Evolutionary conservation across 2,329 filamentous ascomycete genomes (phyloP), one percentile per base, ranked within the genome.

Genomic region (Xylaria arbuscula): DNA sequence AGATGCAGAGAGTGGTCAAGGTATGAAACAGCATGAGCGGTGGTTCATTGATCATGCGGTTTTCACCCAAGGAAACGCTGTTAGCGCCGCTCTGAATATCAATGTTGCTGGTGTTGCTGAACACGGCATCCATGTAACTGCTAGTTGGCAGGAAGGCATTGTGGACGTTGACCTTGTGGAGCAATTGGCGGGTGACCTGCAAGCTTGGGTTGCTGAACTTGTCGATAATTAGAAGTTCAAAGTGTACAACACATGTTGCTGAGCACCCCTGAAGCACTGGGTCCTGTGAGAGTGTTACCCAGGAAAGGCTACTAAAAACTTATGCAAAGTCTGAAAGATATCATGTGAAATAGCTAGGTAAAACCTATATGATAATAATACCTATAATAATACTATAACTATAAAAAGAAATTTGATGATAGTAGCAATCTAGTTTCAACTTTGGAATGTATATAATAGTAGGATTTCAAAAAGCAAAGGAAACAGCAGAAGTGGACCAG

Each of bases 41-140:
- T 82, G 81, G 80, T 72, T 68, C 2, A 80, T 87, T 28, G 78
- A 80, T 3, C 80, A 84, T n/a, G 75, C 80, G 19, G 70, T 87
- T 15, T 88, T 88, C 72, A 81, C 83, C 0, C 87, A 88, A 66
- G 81, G 84, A 28, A 81, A 80, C 66, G 78, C 83, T 4, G 77
- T 79, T 0, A 83, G 85, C 0, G 71, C 82, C 0, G 81, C 83
- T 0, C 72, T 89, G 2, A 76, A 74, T 1, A 67, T 88, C 28
- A 87, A 83, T 66, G 80, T 85, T 1, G 81, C 81, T 7, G 85
- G 84, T n/a, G 81, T 86, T 1, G 75, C 74, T 0, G 80, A 77
- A 0, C 81, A 81, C 0, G 75, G 75, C 0, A 69, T 89, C 54
- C 80, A 76, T 1, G 68, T 86, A n/a, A 78, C 79, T 0, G 53